Evolutionary conservation across 2,329 filamentous ascomycete genomes (phyloP), one percentile per base, ranked within the genome.

Genomic region (Fusarium concolor): DNA sequence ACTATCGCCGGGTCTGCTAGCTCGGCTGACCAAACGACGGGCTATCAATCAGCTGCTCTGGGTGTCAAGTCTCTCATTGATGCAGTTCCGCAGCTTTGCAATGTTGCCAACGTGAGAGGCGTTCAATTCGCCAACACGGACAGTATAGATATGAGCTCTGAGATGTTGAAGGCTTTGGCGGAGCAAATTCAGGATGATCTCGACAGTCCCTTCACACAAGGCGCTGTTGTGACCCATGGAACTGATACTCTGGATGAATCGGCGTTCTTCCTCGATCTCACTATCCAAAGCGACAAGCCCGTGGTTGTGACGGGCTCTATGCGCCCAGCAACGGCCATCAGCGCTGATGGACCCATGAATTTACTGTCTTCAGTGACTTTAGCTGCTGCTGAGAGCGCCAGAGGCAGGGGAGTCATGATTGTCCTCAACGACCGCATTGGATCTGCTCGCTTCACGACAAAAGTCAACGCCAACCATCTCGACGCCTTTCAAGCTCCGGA

Each of bases 191-290:
- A 85, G 56, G 63, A 65, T 8, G 84, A 85, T 56, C 78, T 88
- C 6, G 80, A 82, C 26, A 74, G 72, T 56, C 77, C 77, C n/a
- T 68, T 76, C 49, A 77, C 76, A 33, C 76, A 79, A 76, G 87
- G 83, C 35, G 85, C 84, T 9, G 85, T 90, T 8, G 78, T 91
- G 53, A 90, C 88, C 1, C 88, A 90, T 70, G 88, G 89, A 46
- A 90, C 89, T 10, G 89, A 91, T 70, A 89, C 86, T 0, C 79
- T 90, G 2, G 88, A 90, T 70, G 88, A 90, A 75, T 85, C 85
- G 1, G 85, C 87, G 10, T 89, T 90, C 78, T 89, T 89, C 78
- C 78, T 90, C 10, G 85, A 89, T 65, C 76, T 86, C 5, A 87
- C 86, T 0, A 74, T 89, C 33, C 83, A 83, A 67, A 86, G 83